These are phyloP conservation scores for Blastobotrys serpentis DNA, from an alignment of 1,139 yeast species.

Conservation along the genomic window DNA sequence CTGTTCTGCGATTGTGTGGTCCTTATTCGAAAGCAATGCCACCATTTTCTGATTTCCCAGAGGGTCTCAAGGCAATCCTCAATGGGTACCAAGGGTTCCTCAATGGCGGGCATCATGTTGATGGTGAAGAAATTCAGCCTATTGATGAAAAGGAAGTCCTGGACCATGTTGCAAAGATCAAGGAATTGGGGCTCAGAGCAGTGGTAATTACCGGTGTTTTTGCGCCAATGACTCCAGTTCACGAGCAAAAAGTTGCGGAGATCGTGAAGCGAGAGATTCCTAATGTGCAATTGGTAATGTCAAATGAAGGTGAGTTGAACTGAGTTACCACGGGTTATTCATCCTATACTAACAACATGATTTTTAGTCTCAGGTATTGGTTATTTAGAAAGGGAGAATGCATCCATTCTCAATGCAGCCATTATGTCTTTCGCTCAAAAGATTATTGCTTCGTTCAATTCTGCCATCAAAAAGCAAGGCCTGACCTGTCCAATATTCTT, in stretches of 20 bases:
- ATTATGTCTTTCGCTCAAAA: constrained; percentile 43
- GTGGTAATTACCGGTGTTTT: constrained; percentile 45
- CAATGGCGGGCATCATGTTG: constrained; percentile 45
- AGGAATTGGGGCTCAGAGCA: constrained; percentile 34
- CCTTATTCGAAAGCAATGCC: constrained; percentile 40
- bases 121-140: constrained; percentile 39
- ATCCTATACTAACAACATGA: not conserved
- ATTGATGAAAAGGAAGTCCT: constrained; percentile 39
- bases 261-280: constrained; percentile 38
- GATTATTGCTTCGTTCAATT: constrained; percentile 40
- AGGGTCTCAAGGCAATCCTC: constrained; percentile 37
- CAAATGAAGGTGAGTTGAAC: constrained; percentile 31
- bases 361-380: constrained; percentile 42
- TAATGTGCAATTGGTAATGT: constrained; percentile 39
- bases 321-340: not conserved
- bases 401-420: constrained; percentile 45
- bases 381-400: constrained; percentile 45
- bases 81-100: constrained; percentile 39
- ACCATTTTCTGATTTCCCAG: constrained; percentile 47
- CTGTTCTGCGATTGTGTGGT: constrained; percentile 44
- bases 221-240: constrained; percentile 40
- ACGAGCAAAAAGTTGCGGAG: constrained; percentile 39
- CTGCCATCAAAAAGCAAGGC: constrained; percentile 37
- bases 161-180: constrained; percentile 36
- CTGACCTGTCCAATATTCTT: constrained; percentile 42